Evolutionary conservation across 768 basidiomycete genomes (phyloP), one percentile per base, ranked within the genome.

Genomic region (Hebeloma cylindrosporum): DNA sequence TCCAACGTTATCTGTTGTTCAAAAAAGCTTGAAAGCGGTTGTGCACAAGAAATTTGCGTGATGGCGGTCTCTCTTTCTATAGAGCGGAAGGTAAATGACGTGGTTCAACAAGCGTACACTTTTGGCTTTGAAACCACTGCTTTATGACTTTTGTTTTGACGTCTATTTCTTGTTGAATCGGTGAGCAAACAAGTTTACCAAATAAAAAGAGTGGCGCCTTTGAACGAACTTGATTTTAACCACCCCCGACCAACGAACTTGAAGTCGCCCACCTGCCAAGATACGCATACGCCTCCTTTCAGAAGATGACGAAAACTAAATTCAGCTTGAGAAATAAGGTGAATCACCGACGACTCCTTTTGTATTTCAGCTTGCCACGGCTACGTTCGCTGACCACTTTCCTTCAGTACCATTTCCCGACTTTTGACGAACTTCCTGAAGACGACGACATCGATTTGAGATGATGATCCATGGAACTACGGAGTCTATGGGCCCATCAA

Each of bases 381-480:
- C 14, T 18, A 3, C 9, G 13, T 23, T 9, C 18, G 25, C 32
- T 26, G 25, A 33, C n/a, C n/a, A n/a, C n/a, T n/a, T n/a, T n/a
- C n/a, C 18, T 9, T 3, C 20, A 55, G 61, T n/a, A 48, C 10
- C 45, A 51, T 21, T 67, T 65, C 38, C 65, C 65, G 0, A 32
- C 43, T 4, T 63, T 63, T 27, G 7, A 5, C 6, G 40, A 48
- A n/a, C 54, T 66, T 3, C 65, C 64, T 3, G 29, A 26, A 7
- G 62, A 63, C 30, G 25, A 57, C 28, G 51, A 48, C 20, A 30
- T 54, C 26, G 48, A 62, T 36, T 13, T 48, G 2, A 9, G 39
- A 1, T 59, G 51, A 32, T 57, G 47, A 47, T 13, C 28, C 26
- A 1, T 43, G 49, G 8, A 46, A 42, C 16, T 38, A 41, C 28